Base-by-base conservation (phyloP, 306 rosid species). In the Quercus engelmannii region DNA sequence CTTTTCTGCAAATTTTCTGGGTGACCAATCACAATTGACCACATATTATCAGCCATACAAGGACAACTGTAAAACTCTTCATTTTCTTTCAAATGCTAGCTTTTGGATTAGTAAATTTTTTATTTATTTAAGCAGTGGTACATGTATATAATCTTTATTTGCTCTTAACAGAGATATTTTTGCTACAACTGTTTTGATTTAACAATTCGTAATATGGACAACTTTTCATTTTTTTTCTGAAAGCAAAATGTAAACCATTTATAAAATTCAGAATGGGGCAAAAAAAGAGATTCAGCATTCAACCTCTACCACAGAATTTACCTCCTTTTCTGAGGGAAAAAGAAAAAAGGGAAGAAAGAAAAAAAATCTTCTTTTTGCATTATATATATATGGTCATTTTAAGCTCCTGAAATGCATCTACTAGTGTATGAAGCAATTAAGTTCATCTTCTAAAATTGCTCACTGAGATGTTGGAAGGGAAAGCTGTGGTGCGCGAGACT, bases 381-480 rank as follows among this genome's bases (percentile, higher is more conserved):
- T 49, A 49, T 49, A 3, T 46, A 46, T 46, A 3, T 3, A 49
- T 49, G 54, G 17, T 49, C 17, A 49, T 49, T 10, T 49, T 1
- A 49, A 82, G 58, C 38, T 61, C 71, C 78, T 11, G 78, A 31
- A 63, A 70, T 58, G 46, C 5, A 49, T 49, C 2, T 38, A 49
- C 4, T 12, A 49, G 54, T 3, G 54, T 3, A 49, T 49, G 54
- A 11, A 49, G 54, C 54, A 49, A 49, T 49, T 49, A 49, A 49
- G 17, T 49, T 49, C 54, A 49, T 3, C 5, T 49, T 49, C 15
- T 12, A 49, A 49, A 19, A 55, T 10, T 70, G 68, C 31, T 52
- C 18, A 58, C 46, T 23, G 85, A 85, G 78, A 92, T 91, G 93
- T 74, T 90, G 89, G 93, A 92, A 78, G 93, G 92, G 81, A 92